Conservation (phyloP, 2,329 filamentous ascomycete species). For the Parascedosporium putredinis region DNA sequence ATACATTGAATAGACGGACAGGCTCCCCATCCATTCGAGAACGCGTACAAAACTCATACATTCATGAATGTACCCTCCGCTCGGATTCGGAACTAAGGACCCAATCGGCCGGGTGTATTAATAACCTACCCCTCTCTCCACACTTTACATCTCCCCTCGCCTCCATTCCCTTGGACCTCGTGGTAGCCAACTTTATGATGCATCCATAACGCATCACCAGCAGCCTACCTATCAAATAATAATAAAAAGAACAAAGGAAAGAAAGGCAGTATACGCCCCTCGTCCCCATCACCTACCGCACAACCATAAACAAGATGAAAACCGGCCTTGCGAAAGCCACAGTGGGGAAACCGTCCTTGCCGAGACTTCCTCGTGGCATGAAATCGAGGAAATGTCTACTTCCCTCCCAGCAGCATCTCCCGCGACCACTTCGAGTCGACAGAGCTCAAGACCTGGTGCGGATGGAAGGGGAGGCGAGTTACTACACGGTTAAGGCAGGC, state of each 20-base stretch:
- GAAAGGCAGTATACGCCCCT: background rate
- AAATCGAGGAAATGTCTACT: constrained; percentile 52
- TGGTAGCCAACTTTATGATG: no score
- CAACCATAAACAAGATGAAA: constrained; percentile 8
- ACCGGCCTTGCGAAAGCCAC: constrained; percentile 30
- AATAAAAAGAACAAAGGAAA: background rate
- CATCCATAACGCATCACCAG: no score
- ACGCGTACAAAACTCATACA: no score
- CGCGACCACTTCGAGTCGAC: constrained; percentile 33
- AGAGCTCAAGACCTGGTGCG: constrained; percentile 36
- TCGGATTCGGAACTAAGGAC: no score
- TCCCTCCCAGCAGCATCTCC: constrained; percentile 34
- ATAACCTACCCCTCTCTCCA: background rate
- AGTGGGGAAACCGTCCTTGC: constrained; percentile 39
- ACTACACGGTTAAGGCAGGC: constrained; percentile 42
- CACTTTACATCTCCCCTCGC: no score
- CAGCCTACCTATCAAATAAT: background rate
- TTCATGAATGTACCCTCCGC: no score
- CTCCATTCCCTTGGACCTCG: no score
- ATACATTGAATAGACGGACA: no score
- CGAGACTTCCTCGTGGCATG: constrained; percentile 36
- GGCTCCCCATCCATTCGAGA: no score
- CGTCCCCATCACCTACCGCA: background rate
- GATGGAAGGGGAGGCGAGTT: constrained; percentile 49
- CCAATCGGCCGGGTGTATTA: no score